Percentiles rank a stretch among this genome's conserved stretches.
phyloP scores from a whole-genome alignment of 345 rosid genomes.

The Dipteronia dyeriana region DNA sequence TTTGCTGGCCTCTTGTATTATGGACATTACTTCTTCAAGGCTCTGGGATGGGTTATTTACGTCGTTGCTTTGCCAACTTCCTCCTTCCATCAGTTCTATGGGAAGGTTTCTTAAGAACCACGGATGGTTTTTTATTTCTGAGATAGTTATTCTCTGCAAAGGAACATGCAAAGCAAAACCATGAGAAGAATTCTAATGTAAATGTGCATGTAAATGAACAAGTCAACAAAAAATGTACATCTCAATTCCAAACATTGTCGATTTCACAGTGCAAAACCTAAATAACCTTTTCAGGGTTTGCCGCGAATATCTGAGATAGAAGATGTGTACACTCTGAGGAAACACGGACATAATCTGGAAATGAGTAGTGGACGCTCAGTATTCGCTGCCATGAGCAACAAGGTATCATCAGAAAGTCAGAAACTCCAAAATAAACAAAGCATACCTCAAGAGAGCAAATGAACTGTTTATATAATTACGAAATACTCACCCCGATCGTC shows the following conservation, averaged over 20 bases:
- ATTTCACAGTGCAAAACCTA: not conserved
- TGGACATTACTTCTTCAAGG: conserved; percentile 51
- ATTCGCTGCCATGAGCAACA: conserved; percentile 35
- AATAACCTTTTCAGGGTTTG: conserved; percentile 58
- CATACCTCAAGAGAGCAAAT: not conserved
- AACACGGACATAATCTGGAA: conserved; percentile 65
- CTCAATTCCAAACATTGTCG: not conserved
- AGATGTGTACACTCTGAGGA: conserved; percentile 60
- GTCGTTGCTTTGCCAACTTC: conserved; percentile 53
- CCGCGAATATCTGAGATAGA: conserved; percentile 58
- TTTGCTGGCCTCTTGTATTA: conserved; percentile 63
- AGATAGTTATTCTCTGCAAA: conserved; percentile 41
- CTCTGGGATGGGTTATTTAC: conserved; percentile 62
- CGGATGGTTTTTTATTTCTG: conserved; percentile 49
- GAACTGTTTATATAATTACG: conserved; percentile 14
- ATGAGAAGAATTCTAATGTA: not conserved
- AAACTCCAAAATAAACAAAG: not conserved
- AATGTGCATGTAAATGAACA: not conserved
- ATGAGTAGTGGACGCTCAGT: conserved; percentile 49
- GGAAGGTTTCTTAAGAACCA: conserved; percentile 82
- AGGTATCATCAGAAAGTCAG: not conserved
- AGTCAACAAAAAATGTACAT: not conserved
- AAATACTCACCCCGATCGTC: conserved; percentile 39
- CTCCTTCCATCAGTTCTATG: conserved; percentile 54
- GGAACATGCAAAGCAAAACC: not conserved